phyloP scores from a whole-genome alignment of 1,284 basidiomycete species.

The Marasmius tenuissimus region DNA sequence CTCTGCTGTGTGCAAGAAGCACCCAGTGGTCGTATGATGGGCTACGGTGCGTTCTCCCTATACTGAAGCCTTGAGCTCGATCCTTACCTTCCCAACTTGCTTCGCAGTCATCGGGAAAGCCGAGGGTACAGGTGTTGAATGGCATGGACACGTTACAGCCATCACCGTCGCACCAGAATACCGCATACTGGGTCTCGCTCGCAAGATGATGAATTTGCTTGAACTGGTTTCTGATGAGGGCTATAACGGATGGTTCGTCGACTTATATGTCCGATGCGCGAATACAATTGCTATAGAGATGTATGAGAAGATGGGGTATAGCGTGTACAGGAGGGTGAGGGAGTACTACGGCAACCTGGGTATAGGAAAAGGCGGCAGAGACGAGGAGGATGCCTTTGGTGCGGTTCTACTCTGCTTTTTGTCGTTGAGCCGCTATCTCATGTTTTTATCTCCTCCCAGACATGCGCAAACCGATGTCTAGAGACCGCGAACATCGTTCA shows the following conservation, averaged over 20 bases:
- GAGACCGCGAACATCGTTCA: conserved; percentile 63
- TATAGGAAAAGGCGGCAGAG: conserved; percentile 60
- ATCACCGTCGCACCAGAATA: conserved; percentile 91
- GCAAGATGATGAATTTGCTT: conserved; percentile 79
- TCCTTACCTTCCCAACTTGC: conserved; percentile 2
- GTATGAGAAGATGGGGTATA: conserved; percentile 88
- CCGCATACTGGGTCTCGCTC: conserved; percentile 79
- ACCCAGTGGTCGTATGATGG: conserved; percentile 80
- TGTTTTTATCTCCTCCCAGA: conserved; percentile 44
- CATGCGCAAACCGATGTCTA: conserved; percentile 82
- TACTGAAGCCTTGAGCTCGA: conserved; percentile 5
- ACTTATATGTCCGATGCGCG: conserved; percentile 86
- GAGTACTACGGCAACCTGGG: conserved; percentile 86
- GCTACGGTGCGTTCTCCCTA: conserved; percentile 62
- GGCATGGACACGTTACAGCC: conserved; percentile 91
- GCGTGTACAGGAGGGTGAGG: conserved; percentile 80
- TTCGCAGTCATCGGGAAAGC: conserved; percentile 83
- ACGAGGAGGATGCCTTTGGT: conserved; percentile 93
- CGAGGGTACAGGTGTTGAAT: conserved; percentile 71
- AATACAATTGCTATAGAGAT: conserved; percentile 77
- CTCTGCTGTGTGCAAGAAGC: conserved; percentile 81
- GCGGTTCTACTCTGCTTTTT: conserved; percentile 32
- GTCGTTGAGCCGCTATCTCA: not conserved
- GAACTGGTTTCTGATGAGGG: conserved; percentile 78
- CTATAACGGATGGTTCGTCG: conserved; percentile 84